These are phyloP conservation scores for Euptelea pleiosperma DNA, from an alignment of 164 flowering plant species.

Conservation along the genomic window DNA sequence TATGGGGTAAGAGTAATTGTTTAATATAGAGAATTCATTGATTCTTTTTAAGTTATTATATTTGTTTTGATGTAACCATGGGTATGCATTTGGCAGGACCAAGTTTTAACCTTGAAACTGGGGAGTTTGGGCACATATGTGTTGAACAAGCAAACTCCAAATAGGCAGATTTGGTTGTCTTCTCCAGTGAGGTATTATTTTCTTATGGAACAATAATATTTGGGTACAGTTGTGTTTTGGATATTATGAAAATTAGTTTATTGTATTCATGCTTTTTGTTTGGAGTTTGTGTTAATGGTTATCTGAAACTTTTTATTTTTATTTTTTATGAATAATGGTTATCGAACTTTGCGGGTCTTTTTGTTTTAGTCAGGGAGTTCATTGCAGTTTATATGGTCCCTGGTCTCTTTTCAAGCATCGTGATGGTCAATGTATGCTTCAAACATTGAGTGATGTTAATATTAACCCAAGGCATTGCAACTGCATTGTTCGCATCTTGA, in stretches of 20 bases:
- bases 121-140: conserved; percentile 86
- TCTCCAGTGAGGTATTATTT: conserved; percentile 84
- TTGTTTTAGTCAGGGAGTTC: not conserved
- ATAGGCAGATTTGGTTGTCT: conserved; percentile 92
- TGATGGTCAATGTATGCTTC: too few species aligned
- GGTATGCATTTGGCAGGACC: conserved; percentile 50
- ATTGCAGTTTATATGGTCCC: too few species aligned
- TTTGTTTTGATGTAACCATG: conserved; percentile 3
- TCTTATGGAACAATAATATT: not conserved
- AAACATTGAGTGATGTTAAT: too few species aligned
- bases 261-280: not conserved
- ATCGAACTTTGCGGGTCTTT: too few species aligned
- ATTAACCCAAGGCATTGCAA: too few species aligned
- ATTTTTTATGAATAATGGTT: too few species aligned
- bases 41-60: not conserved
- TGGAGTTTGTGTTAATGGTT: not conserved
- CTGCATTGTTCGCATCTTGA: too few species aligned
- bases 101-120: conserved; percentile 81
- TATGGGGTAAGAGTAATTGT: conserved; percentile 64
- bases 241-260: not conserved
- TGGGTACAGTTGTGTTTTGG: not conserved
- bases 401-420: too few species aligned
- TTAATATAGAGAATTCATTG: not conserved
- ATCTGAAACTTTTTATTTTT: not conserved
- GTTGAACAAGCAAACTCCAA: conserved; percentile 92